These are phyloP conservation scores for Sarcodon sp. DNA, from an alignment of 768 basidiomycete genomes.

Conservation along the genomic window DNA sequence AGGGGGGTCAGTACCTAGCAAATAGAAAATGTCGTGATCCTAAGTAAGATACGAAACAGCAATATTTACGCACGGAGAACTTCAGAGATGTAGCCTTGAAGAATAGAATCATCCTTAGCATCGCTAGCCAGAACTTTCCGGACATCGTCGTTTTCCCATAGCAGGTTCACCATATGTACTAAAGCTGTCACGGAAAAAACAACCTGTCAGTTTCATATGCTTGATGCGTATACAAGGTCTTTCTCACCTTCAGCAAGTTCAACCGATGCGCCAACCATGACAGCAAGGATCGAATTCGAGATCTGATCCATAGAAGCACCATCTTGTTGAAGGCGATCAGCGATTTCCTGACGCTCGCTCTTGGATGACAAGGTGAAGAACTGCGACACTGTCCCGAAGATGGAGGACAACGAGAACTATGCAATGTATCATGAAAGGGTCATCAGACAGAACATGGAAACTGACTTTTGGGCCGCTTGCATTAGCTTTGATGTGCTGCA, in stretches of 20 bases:
- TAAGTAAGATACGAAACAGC: background rate
- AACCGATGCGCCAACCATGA: constrained; percentile 54
- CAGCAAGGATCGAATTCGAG: constrained; percentile 57
- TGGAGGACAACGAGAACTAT: constrained; percentile 21
- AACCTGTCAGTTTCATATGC: constrained; percentile 7
- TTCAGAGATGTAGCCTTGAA: constrained; percentile 53
- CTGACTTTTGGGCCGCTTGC: constrained; percentile 27
- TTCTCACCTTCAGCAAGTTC: constrained; percentile 56
- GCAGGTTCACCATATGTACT: background rate
- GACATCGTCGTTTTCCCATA: constrained; percentile 4
- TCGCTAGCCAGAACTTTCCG: constrained; percentile 22
- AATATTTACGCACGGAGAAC: constrained; percentile 44
- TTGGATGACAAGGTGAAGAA: constrained; percentile 37
- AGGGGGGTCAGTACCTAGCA: constrained; percentile 55
- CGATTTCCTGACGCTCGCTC: constrained; percentile 29
- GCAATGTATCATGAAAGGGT: background rate
- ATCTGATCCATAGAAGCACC: constrained; percentile 47
- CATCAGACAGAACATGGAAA: background rate
- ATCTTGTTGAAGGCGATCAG: constrained; percentile 42
- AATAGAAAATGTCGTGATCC: constrained; percentile 3
- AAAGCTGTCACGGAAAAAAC: constrained; percentile 5
- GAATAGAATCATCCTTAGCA: constrained; percentile 24
- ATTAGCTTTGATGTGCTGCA: constrained; percentile 39
- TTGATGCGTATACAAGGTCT: constrained; percentile 12
- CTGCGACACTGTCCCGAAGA: constrained; percentile 32